A percentile compares a stretch with the other conserved stretches of the same genome.
Conservation (phyloP, 345 rosid species). For the Acer campestre region DNA sequence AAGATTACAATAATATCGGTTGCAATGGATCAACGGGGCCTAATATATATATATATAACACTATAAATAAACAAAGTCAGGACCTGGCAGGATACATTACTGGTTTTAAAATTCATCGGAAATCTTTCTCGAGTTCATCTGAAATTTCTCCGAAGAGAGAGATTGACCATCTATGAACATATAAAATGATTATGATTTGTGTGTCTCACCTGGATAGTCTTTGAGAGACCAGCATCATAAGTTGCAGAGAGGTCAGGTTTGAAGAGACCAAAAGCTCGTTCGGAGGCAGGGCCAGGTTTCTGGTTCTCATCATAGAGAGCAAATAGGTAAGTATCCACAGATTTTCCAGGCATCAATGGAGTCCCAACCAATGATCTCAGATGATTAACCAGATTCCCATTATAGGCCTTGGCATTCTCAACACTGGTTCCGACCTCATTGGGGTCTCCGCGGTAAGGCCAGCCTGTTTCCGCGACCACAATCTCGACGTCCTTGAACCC, state of each 20-base stretch:
- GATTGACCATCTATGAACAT: not conserved
- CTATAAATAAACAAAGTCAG: too few relatives aligned
- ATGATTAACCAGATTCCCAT: slow-evolving; percentile 82
- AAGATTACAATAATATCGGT: too few relatives aligned
- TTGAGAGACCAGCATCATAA: slow-evolving; percentile 71
- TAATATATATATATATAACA: too few relatives aligned
- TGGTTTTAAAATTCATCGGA: too few relatives aligned
- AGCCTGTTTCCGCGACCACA: slow-evolving; percentile 91
- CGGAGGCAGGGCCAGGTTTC: slow-evolving; percentile 81
- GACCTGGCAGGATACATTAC: too few relatives aligned
- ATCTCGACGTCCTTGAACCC: slow-evolving; percentile 80
- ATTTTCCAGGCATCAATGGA: slow-evolving; percentile 91
- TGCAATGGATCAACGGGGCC: too few relatives aligned
- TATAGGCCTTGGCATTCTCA: slow-evolving; percentile 90
- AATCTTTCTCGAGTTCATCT: not conserved
- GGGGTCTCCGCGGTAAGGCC: slow-evolving; percentile 79
- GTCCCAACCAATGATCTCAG: slow-evolving; percentile 83
- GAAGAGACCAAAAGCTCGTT: slow-evolving; percentile 79
- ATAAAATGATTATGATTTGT: too few relatives aligned
- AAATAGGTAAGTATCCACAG: slow-evolving; percentile 87
- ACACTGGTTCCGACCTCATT: slow-evolving; percentile 76
- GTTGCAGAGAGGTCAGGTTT: slow-evolving; percentile 70
- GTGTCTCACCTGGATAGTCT: slow-evolving; percentile 65
- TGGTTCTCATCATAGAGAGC: slow-evolving; percentile 87
- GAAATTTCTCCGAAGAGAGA: not conserved